Base-by-base conservation (phyloP, 2,329 filamentous ascomycete genomes). In the Anisogramma anomala region DNA sequence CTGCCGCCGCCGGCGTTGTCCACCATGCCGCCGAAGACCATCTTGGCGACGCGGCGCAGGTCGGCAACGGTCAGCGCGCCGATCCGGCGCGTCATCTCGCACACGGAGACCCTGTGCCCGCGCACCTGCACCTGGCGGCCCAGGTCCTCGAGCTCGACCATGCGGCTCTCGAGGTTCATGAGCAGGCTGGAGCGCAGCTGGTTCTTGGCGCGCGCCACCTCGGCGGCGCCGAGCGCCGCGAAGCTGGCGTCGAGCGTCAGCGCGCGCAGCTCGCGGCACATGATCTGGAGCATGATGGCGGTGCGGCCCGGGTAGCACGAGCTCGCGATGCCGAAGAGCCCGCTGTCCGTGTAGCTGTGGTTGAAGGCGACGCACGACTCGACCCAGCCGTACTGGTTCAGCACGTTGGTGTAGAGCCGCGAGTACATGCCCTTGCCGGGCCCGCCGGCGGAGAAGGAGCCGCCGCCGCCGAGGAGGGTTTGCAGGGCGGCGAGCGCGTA, bases 351-450 rank as follows among this genome's bases (percentile, higher is more conserved):
- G 71, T 98, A 98, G 34, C 84, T 85, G 69, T 96, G 88, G 70
- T 96, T 96, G 69, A 96, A 96, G 22, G 89, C 83, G 38, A 94
- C 73, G 65, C 91, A 96, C 46, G 79, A 88, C 65, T 98, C 91
- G 19, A 98, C 86, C 89, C 89, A 98, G 52, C 84, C 86, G 65
- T 94, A 81, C 64, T 96, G 88, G 68, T 98, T 98, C 38, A 98
- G 75, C 0, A 96, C 89, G 59, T 95, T 94, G 49, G 88, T 96
- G 70, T 95, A 98, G 7, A 98, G 76, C 10, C 91, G 82, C 27
- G 85, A 94, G 70, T 96, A 96, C 91, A 98, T 98, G 60, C 91
- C 91, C 68, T 98, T 98, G 39, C 91, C 91, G 4, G 91, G 91
- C 0, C 91, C 91, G 53, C 91, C 91, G 40, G 91, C 91, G 13